Conservation (phyloP, 495 filamentous ascomycete genomes). For the Talaromyces liani region DNA sequence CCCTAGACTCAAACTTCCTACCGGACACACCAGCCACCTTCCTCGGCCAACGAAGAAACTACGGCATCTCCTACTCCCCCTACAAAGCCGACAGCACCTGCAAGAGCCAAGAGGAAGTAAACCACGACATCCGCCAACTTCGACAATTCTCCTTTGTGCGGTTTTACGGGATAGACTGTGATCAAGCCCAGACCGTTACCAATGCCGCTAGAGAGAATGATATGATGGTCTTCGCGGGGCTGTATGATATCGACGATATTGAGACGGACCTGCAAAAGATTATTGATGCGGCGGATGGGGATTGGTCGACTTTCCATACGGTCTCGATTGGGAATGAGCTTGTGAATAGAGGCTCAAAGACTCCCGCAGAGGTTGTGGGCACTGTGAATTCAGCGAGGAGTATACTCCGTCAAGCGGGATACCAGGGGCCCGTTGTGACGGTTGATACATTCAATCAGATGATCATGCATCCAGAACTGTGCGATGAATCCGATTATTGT, state of each 20-base stretch:
- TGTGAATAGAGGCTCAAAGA: constrained; percentile 55
- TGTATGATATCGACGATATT: constrained; percentile 58
- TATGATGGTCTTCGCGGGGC: constrained; percentile 64
- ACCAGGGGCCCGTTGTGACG: constrained; percentile 65
- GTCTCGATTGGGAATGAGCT: constrained; percentile 76
- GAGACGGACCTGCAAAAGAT: constrained; percentile 45
- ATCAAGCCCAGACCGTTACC: constrained; percentile 55
- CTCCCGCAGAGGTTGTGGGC: constrained; percentile 39
- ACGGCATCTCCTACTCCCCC: constrained; percentile 66
- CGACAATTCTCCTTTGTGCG: constrained; percentile 54
- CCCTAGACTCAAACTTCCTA: background rate
- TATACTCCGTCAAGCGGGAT: constrained; percentile 54
- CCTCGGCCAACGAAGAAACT: constrained; percentile 9
- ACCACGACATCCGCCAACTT: constrained; percentile 51
- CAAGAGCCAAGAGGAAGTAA: constrained; percentile 56
- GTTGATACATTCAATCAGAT: constrained; percentile 71
- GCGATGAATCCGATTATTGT: constrained; percentile 66
- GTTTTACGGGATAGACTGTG: constrained; percentile 76
- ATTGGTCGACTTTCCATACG: constrained; percentile 62
- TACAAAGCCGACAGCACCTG: constrained; percentile 61
- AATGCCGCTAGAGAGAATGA: constrained; percentile 48
- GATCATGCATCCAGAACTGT: constrained; percentile 59
- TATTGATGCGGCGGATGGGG: constrained; percentile 40
- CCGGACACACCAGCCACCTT: background rate
- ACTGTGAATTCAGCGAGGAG: constrained; percentile 50